Conservation (phyloP, 1,139 yeast species). For the Eremothecium sinecaudum region DNA sequence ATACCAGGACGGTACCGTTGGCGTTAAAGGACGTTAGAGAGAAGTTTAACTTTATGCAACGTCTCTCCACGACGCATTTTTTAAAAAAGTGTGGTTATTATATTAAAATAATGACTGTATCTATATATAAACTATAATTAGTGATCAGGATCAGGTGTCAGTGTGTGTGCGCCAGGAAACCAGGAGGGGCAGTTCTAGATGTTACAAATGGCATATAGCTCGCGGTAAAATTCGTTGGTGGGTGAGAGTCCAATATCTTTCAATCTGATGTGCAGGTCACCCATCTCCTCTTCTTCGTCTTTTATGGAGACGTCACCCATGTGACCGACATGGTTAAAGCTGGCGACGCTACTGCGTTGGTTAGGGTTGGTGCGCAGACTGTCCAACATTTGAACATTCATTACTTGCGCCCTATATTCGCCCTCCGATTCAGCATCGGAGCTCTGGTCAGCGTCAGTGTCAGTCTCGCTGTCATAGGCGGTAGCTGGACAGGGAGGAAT, state of each 20-base stretch:
- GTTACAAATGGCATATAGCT: constrained; percentile 4
- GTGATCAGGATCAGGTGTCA: background rate
- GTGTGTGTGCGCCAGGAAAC: background rate
- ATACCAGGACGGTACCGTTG: too few relatives aligned
- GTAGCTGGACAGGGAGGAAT: constrained; percentile 1
- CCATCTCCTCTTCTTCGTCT: constrained; percentile 2
- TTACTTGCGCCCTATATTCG: background rate
- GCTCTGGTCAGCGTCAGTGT: background rate
- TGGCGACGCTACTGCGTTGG: background rate
- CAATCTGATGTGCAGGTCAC: constrained; percentile 4
- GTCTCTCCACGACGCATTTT: too few relatives aligned
- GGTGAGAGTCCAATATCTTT: constrained; percentile 5
- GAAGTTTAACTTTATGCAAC: too few relatives aligned
- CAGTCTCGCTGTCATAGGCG: background rate
- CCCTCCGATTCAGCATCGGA: background rate
- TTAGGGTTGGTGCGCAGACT: background rate
- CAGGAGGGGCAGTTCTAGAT: constrained; percentile 1
- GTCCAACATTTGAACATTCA: background rate
- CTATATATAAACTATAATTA: background rate
- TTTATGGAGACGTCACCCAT: constrained; percentile 4
- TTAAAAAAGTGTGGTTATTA: too few relatives aligned
- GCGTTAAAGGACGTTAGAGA: too few relatives aligned
- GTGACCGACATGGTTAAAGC: constrained; percentile 3
- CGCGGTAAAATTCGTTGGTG: constrained; percentile 5
- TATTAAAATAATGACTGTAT: too few relatives aligned